phyloP scores from a whole-genome alignment of 2,329 filamentous ascomycete species.

The Fusarium sp. region DNA sequence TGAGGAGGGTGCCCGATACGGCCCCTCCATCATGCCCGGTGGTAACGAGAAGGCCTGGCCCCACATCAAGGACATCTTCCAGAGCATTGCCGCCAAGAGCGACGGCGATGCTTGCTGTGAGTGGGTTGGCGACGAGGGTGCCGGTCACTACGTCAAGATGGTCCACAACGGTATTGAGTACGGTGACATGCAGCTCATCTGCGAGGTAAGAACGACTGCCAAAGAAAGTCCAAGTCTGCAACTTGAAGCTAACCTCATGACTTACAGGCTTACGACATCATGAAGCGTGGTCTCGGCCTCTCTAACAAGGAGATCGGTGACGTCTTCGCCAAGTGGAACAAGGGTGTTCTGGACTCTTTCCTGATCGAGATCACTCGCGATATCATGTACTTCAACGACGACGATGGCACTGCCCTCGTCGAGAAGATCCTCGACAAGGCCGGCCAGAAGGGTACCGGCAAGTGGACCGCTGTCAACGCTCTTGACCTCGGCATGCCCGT shows the following conservation, averaged over 20 bases:
- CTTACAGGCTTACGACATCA: conserved; percentile 93
- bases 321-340: conserved; percentile 96
- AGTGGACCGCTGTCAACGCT: conserved; percentile 99
- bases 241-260: conserved; percentile 36
- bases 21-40: conserved; percentile 98
- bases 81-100: conserved; percentile 97
- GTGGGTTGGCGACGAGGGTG: conserved; percentile 99
- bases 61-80: conserved; percentile 98
- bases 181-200: conserved; percentile 99
- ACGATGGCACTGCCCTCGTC: conserved; percentile 88
- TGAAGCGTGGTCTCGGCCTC: conserved; percentile 96
- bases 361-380: conserved; percentile 99
- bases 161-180: conserved; percentile 99
- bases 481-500: conserved; percentile 99
- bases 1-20: conserved; percentile 98
- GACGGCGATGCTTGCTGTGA: conserved; percentile 98
- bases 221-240: not conserved
- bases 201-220: conserved; percentile 75
- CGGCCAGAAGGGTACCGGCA: conserved; percentile 99
- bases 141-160: conserved; percentile 99
- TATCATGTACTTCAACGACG: conserved; percentile 98
- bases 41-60: conserved; percentile 98
- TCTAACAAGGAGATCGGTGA: conserved; percentile 95
- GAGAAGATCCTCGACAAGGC: conserved; percentile 99
- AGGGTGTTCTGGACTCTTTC: conserved; percentile 98